These are phyloP conservation scores for Hordeum pubiflorum DNA, from an alignment of 202 grass and related monocot species.

Conservation along the genomic window DNA sequence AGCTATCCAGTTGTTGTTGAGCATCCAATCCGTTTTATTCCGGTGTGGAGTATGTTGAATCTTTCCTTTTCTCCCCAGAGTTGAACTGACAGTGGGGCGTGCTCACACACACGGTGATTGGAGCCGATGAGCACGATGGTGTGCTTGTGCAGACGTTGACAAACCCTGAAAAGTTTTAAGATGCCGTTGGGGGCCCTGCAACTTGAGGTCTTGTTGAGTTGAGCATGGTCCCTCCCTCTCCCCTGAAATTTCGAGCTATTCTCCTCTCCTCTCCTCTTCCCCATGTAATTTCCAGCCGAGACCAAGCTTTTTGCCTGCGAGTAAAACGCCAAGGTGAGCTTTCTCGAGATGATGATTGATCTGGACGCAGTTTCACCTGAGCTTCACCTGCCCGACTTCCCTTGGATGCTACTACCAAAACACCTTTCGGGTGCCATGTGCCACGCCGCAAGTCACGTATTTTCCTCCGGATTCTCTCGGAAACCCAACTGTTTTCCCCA, in stretches of 20 bases:
- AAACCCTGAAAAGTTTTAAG: background rate
- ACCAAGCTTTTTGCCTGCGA: constrained; percentile 17
- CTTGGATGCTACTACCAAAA: background rate
- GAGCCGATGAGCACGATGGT: background rate
- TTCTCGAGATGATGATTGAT: background rate
- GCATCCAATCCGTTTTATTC: background rate
- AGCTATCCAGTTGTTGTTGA: background rate
- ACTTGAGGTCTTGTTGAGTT: background rate
- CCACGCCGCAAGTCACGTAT: background rate
- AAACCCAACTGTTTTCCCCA: background rate
- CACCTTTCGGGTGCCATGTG: background rate
- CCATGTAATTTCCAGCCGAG: too few relatives aligned
- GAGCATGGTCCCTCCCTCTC: background rate
- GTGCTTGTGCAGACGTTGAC: background rate
- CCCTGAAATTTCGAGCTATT: constrained; percentile 23
- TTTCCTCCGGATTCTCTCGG: background rate
- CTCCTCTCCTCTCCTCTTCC: background rate
- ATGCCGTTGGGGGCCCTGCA: background rate
- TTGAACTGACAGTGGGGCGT: background rate
- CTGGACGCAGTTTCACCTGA: constrained; percentile 27
- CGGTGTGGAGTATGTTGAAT: background rate
- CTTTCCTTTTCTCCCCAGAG: background rate
- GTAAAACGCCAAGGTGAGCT: constrained; percentile 14
- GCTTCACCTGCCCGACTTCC: background rate
- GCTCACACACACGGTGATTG: background rate